phyloP scores from a whole-genome alignment of 2,329 filamentous ascomycete genomes.

The Hirsutella minnesotensis region DNA sequence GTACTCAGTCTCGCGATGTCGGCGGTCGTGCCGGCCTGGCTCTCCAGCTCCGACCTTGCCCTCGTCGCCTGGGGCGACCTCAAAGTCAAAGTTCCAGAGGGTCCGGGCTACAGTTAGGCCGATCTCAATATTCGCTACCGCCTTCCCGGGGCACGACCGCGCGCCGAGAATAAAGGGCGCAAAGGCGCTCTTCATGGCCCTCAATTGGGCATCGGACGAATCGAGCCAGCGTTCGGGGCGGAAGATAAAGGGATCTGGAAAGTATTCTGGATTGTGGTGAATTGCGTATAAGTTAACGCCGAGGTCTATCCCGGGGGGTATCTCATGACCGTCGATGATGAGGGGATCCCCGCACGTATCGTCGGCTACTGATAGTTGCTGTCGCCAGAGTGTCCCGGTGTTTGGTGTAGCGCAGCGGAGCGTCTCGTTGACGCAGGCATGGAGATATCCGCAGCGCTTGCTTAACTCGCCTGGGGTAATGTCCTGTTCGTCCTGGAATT shows the following conservation, averaged over 20 bases:
- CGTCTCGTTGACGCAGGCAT: constrained; percentile 1
- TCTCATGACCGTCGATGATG: constrained; percentile 2
- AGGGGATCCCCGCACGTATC: background rate
- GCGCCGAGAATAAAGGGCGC: background rate
- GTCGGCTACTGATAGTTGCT: background rate
- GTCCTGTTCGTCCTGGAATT: no score
- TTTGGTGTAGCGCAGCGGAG: background rate
- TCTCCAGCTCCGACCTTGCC: background rate
- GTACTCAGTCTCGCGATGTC: background rate
- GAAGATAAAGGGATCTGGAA: constrained; percentile 9
- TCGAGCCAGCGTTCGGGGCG: constrained; percentile 7
- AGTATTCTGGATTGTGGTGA: constrained; percentile 5
- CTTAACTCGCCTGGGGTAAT: no score
- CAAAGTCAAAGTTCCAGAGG: background rate
- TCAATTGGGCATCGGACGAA: background rate
- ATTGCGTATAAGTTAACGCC: constrained; percentile 1
- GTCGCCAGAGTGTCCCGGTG: constrained; percentile 1
- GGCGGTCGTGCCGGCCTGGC: background rate
- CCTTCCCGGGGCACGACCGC: background rate
- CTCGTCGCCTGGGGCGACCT: background rate
- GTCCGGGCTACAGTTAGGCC: background rate
- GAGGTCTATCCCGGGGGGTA: constrained; percentile 1
- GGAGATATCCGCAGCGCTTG: constrained; percentile 1
- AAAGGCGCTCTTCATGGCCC: background rate
- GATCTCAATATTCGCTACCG: background rate